A percentile compares a stretch with the other conserved stretches of the same genome.
These are phyloP conservation scores for Curvularia hawaiiensis DNA, from an alignment of 2,329 filamentous ascomycete genomes.

Conservation along the genomic window DNA sequence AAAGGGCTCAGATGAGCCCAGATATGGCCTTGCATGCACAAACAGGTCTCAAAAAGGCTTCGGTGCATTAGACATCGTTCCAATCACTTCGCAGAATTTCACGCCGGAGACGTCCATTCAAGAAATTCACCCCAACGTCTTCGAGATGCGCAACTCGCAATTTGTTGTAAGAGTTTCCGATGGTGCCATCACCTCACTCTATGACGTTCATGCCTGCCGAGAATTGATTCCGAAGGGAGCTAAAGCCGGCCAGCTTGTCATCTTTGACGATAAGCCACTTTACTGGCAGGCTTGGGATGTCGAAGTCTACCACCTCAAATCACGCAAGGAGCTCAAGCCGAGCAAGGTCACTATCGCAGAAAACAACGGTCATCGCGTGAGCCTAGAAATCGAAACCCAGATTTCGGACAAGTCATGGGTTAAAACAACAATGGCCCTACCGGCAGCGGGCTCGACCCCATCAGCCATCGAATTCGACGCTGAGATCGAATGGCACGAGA, in stretches of 20 bases:
- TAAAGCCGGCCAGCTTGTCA: slow-evolving; percentile 88
- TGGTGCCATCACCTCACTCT: slow-evolving; percentile 83
- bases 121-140: slow-evolving; percentile 65
- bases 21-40: slow-evolving; percentile 53
- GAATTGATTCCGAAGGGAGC: slow-evolving; percentile 75
- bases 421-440: slow-evolving; percentile 82
- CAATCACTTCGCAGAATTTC: slow-evolving; percentile 31
- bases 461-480: slow-evolving; percentile 78
- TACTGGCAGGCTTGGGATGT: slow-evolving; percentile 99
- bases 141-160: slow-evolving; percentile 78
- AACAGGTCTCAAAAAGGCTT: slow-evolving; percentile 32
- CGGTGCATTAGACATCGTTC: slow-evolving; percentile 49
- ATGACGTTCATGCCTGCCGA: slow-evolving; percentile 73
- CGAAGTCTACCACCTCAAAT: slow-evolving; percentile 92
- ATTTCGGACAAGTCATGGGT: slow-evolving; percentile 88
- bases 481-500: slow-evolving; percentile 96
- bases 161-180: slow-evolving; percentile 73
- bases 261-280: slow-evolving; percentile 96
- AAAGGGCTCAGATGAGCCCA: slow-evolving; percentile 28
- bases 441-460: slow-evolving; percentile 67
- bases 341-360: slow-evolving; percentile 74
- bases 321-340: slow-evolving; percentile 74
- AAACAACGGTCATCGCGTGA: slow-evolving; percentile 74
- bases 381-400: slow-evolving; percentile 80
- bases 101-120: slow-evolving; percentile 53